Conservation (phyloP, 768 basidiomycete species). For the Lentinula boryana region DNA sequence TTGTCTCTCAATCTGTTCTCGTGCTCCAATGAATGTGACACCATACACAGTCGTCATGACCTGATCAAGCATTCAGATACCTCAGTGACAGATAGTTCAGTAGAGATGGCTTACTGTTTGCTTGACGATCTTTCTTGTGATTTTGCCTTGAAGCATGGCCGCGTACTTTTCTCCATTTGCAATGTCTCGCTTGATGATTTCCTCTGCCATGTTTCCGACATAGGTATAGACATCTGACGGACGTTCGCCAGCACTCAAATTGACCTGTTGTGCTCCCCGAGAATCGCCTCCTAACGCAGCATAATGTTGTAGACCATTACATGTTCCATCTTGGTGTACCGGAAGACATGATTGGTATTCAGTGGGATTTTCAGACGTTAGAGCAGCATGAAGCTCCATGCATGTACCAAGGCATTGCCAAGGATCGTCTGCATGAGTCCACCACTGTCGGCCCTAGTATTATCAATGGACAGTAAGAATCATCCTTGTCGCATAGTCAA, state of each 20-base stretch:
- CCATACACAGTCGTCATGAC: constrained; percentile 99
- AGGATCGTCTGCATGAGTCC: constrained; percentile 88
- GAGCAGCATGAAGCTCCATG: constrained; percentile 78
- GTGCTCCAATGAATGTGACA: constrained; percentile 91
- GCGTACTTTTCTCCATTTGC: constrained; percentile 50
- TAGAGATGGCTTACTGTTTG: constrained; percentile 63
- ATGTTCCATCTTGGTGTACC: constrained; percentile 96
- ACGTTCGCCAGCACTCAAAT: constrained; percentile 74
- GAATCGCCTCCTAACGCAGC: constrained; percentile 94
- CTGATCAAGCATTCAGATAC: constrained; percentile 23
- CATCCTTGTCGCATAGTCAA: background rate
- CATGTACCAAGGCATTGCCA: constrained; percentile 97
- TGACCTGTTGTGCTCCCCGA: constrained; percentile 87
- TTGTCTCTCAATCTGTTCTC: constrained; percentile 91
- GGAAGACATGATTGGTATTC: constrained; percentile 69
- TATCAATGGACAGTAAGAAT: background rate
- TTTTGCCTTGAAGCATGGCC: constrained; percentile 60
- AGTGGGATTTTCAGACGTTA: constrained; percentile 63
- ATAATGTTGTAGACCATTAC: constrained; percentile 98
- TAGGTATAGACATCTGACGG: constrained; percentile 95
- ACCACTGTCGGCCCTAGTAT: constrained; percentile 72
- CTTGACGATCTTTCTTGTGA: constrained; percentile 93
- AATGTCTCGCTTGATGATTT: constrained; percentile 51
- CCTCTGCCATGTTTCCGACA: constrained; percentile 83
- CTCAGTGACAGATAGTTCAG: background rate